Percentiles rank a stretch among this genome's conserved stretches.
phyloP scores from a whole-genome alignment of 495 filamentous ascomycete genomes.

The Xylaria palmicola region DNA sequence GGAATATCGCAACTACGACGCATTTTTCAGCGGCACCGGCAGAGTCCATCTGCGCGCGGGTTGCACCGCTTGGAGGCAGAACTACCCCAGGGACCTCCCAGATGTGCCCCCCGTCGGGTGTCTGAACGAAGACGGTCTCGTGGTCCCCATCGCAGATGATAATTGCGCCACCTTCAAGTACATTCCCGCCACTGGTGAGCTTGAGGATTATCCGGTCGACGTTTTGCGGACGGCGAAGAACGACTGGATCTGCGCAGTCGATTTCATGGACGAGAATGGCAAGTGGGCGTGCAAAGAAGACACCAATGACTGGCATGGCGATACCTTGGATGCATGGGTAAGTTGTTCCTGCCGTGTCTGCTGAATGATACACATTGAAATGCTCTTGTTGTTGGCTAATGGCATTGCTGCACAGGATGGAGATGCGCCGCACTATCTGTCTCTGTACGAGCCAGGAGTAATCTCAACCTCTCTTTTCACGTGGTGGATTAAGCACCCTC shows the following conservation, averaged over 20 bases:
- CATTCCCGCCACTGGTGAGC: neutral
- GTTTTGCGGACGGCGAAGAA: neutral
- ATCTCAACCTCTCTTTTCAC: neutral
- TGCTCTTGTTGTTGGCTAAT: neutral
- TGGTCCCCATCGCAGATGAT: neutral
- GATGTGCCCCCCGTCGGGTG: neutral
- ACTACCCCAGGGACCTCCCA: neutral
- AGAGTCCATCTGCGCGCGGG: neutral
- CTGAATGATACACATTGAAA: neutral
- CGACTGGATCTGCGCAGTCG: neutral
- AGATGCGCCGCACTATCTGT: neutral
- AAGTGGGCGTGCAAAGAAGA: neutral
- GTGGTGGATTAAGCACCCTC: neutral
- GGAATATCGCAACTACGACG: neutral
- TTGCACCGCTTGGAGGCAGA: conserved; percentile 3
- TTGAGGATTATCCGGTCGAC: neutral
- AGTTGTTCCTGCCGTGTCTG: neutral
- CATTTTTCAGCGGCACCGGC: neutral
- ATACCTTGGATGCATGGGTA: neutral
- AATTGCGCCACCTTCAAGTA: neutral
- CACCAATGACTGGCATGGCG: neutral
- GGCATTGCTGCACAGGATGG: neutral
- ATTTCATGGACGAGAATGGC: neutral
- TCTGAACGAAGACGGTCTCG: neutral
- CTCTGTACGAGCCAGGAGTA: neutral